Conservation (phyloP, 2,329 filamentous ascomycete genomes). For the Penicillium sp. region DNA sequence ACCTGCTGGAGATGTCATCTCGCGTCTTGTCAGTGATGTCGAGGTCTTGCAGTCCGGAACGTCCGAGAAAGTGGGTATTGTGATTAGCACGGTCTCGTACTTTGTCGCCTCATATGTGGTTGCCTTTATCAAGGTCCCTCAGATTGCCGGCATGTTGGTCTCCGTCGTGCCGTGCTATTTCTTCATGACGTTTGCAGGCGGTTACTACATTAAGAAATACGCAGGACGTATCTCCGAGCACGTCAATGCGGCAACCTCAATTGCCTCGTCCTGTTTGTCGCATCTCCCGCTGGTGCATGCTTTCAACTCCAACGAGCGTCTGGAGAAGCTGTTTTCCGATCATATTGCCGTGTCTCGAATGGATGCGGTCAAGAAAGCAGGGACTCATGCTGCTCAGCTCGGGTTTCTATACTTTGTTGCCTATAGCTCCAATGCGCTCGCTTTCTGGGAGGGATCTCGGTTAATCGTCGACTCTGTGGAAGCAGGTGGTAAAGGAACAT, state of each 20-base stretch:
- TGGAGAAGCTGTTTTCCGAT: slow-evolving; percentile 56
- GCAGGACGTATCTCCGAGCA: slow-evolving; percentile 47
- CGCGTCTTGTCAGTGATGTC: slow-evolving; percentile 61
- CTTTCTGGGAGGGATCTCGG: slow-evolving; percentile 62
- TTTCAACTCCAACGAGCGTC: slow-evolving; percentile 55
- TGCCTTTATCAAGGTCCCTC: slow-evolving; percentile 60
- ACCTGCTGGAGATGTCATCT: slow-evolving; percentile 58
- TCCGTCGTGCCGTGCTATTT: slow-evolving; percentile 60
- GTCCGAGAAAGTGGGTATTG: slow-evolving; percentile 65
- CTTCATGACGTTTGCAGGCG: slow-evolving; percentile 53
- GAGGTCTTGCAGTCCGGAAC: slow-evolving; percentile 63
- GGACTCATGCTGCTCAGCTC: slow-evolving; percentile 53
- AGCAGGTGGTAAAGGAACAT: slow-evolving; percentile 15
- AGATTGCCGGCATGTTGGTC: slow-evolving; percentile 60
- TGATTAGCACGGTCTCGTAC: slow-evolving; percentile 59
- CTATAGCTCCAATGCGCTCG: slow-evolving; percentile 61
- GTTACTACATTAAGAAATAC: slow-evolving; percentile 51
- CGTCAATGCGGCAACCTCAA: slow-evolving; percentile 55
- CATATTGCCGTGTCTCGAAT: slow-evolving; percentile 49
- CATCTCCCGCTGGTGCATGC: slow-evolving; percentile 60
- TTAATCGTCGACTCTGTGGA: slow-evolving; percentile 44
- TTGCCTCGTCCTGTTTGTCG: slow-evolving; percentile 58
- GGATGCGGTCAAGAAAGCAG: slow-evolving; percentile 55
- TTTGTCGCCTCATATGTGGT: slow-evolving; percentile 64
- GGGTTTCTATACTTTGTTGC: slow-evolving; percentile 63